phyloP scores from a whole-genome alignment of 108 stramenopile genomes.

The Cyclotella cryptica region DNA sequence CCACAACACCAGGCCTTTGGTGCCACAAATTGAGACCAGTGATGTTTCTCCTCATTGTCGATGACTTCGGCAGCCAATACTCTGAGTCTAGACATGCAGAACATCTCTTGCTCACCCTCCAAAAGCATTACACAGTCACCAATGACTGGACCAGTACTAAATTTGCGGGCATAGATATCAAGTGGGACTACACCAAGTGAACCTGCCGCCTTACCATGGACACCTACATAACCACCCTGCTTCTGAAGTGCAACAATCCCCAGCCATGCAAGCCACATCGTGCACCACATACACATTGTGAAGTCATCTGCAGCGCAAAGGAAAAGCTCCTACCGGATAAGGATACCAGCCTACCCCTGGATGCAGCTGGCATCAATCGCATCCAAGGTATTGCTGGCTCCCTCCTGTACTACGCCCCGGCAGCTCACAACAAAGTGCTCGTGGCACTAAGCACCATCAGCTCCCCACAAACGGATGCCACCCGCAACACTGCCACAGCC shows the following conservation, averaged over 20 bases:
- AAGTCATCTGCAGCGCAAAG: neutral
- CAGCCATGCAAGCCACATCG: neutral
- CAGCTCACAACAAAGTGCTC: constrained; percentile 3
- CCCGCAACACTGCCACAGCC: neutral
- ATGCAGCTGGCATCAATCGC: no score
- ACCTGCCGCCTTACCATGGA: no score
- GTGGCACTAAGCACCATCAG: no score
- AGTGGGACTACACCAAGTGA: no score
- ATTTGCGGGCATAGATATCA: no score
- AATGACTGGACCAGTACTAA: constrained; percentile 7
- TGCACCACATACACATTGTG: neutral
- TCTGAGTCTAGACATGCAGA: neutral
- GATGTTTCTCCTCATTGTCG: constrained; percentile 16
- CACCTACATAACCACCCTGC: no score
- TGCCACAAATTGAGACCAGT: no score
- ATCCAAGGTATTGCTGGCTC: no score
- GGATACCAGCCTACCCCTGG: neutral
- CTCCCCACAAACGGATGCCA: neutral
- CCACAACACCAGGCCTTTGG: no score
- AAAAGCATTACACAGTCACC: constrained; percentile 1
- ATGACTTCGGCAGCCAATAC: constrained; percentile 10
- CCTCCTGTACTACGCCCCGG: constrained; percentile 8
- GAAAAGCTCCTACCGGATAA: neutral
- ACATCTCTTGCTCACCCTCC: constrained; percentile 4
- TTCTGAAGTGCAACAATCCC: neutral